Conservation (phyloP, 805 yeast genomes). For the Yamadazyma sp. region DNA sequence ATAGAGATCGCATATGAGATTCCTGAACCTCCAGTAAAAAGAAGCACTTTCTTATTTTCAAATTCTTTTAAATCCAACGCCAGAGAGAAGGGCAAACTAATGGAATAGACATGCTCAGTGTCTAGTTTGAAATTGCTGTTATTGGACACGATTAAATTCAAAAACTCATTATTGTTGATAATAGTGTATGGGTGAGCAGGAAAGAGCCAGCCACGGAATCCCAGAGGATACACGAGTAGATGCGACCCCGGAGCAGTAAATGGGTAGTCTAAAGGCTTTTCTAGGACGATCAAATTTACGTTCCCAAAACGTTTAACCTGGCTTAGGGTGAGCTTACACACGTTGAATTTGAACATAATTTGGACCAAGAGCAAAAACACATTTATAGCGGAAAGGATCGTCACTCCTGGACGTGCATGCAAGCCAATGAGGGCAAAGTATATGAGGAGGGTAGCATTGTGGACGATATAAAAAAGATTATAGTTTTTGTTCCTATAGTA, state of each 20-base stretch:
- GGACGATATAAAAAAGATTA: slow-evolving; percentile 54
- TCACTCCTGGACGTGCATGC: slow-evolving; percentile 75
- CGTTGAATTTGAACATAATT: slow-evolving; percentile 29
- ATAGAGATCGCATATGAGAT: slow-evolving; percentile 16
- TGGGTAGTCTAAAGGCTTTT: slow-evolving; percentile 13
- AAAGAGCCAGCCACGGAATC: slow-evolving; percentile 3
- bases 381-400: slow-evolving; percentile 16
- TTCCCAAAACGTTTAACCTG: slow-evolving; percentile 7
- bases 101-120: slow-evolving; percentile 5
- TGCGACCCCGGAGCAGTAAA: slow-evolving; percentile 14
- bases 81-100: slow-evolving; percentile 13
- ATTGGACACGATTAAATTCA: slow-evolving; percentile 12
- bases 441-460: slow-evolving; percentile 49
- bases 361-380: slow-evolving; percentile 34
- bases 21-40: slow-evolving; percentile 17
- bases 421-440: slow-evolving; percentile 46
- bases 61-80: slow-evolving; percentile 3
- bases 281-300: slow-evolving; percentile 7
- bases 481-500: slow-evolving; percentile 52
- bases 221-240: slow-evolving; percentile 7
- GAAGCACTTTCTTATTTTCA: slow-evolving; percentile 2
- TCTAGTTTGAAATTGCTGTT: slow-evolving; percentile 7
- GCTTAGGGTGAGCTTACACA: background rate
- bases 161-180: slow-evolving; percentile 11
- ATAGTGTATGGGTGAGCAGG: slow-evolving; percentile 18